phyloP scores from a whole-genome alignment of 495 filamentous ascomycete species.

The Lasiosphaeria miniovina region DNA sequence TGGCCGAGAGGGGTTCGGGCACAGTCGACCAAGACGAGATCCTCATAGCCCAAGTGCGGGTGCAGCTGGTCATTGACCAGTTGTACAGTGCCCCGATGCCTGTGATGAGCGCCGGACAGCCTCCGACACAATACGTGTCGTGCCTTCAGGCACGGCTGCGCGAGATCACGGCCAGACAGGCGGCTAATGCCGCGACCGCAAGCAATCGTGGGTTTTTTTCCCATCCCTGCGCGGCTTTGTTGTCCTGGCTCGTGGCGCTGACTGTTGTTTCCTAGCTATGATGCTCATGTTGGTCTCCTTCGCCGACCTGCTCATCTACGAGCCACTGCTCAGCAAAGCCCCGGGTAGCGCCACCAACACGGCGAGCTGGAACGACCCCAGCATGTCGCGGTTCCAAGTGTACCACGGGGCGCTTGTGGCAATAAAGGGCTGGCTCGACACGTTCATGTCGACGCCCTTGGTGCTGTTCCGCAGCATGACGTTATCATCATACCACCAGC shows the following conservation, averaged over 20 bases:
- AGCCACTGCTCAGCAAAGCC: neutral
- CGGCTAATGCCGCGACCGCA: neutral
- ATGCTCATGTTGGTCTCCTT: neutral
- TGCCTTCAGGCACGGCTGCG: neutral
- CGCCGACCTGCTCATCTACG: neutral
- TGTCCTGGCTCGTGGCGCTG: neutral
- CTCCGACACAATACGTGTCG: neutral
- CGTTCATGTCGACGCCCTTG: neutral
- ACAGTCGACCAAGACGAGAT: neutral
- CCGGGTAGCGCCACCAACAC: neutral
- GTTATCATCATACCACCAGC: too few species aligned
- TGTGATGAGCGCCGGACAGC: neutral
- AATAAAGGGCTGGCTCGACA: neutral
- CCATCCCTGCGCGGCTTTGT: neutral
- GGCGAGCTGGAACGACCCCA: neutral
- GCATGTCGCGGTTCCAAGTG: neutral
- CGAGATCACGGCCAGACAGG: neutral
- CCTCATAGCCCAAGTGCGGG: neutral
- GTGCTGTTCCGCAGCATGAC: neutral
- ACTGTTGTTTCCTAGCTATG: neutral
- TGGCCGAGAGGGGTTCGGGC: neutral
- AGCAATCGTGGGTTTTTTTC: neutral
- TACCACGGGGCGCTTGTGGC: neutral
- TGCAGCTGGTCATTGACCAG: neutral
- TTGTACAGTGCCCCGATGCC: neutral